Evolutionary conservation across 345 rosid species (phyloP).

Genomic region (Boechera divaricarpa): DNA sequence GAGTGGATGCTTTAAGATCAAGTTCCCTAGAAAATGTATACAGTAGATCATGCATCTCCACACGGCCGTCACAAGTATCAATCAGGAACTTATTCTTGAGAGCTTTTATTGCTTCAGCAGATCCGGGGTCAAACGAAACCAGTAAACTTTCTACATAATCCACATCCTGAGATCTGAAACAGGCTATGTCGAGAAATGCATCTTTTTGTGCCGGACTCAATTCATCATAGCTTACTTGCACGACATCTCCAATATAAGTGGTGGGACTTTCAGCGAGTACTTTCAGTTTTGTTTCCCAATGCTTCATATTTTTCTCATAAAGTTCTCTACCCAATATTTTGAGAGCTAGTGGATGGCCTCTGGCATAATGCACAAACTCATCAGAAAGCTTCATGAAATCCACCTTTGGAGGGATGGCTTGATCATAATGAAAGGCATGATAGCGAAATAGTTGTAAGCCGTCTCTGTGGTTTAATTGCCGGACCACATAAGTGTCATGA

Average conservation of each 20-base stretch:
- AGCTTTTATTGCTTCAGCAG: not conserved
- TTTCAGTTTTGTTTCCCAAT: slow-evolving; percentile 28
- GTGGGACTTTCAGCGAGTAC: slow-evolving; percentile 7
- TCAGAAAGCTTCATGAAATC: slow-evolving; percentile 22
- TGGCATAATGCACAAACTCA: slow-evolving; percentile 2
- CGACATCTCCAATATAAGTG: not conserved
- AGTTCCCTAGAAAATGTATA: slow-evolving; percentile 31
- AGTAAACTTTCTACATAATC: slow-evolving; percentile 10
- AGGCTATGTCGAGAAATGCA: slow-evolving; percentile 47
- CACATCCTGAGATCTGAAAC: slow-evolving; percentile 16
- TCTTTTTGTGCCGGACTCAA: slow-evolving; percentile 16
- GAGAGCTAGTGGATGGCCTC: slow-evolving; percentile 50
- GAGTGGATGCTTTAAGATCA: not conserved
- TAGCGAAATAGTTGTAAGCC: slow-evolving; percentile 24
- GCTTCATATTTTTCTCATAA: not conserved
- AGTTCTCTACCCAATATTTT: slow-evolving; percentile 43
- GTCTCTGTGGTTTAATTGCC: not conserved
- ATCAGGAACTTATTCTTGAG: slow-evolving; percentile 42
- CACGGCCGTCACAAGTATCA: not conserved
- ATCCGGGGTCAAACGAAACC: not conserved
- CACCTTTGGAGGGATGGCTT: not conserved
- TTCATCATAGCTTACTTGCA: slow-evolving; percentile 43
- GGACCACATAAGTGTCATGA: not conserved
- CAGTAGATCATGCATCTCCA: slow-evolving; percentile 46
- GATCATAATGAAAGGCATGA: slow-evolving; percentile 14